phyloP scores from a whole-genome alignment of 2,329 filamentous ascomycete genomes.

The Lachnellula willkommii region DNA sequence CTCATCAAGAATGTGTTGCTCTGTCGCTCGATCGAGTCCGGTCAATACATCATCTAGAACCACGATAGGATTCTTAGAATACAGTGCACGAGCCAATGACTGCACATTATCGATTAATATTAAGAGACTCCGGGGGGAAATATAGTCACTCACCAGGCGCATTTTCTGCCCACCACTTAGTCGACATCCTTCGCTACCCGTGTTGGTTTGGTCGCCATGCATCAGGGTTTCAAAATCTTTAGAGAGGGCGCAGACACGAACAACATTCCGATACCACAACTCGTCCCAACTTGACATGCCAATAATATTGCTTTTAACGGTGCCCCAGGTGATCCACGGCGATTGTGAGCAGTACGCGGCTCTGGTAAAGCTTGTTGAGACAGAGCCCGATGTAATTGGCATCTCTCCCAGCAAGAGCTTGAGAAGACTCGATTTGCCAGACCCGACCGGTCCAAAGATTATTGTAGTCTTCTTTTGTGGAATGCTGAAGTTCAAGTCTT shows the following conservation, averaged over 20 bases:
- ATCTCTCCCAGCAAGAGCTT: not conserved
- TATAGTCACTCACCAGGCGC: constrained; percentile 37
- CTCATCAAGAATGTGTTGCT: constrained; percentile 8
- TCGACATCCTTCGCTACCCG: constrained; percentile 29
- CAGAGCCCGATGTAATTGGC: not conserved
- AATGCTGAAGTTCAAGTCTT: not conserved
- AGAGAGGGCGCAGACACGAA: constrained; percentile 16
- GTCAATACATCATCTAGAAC: constrained; percentile 25
- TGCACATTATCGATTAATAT: constrained; percentile 29
- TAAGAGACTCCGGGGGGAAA: constrained; percentile 1
- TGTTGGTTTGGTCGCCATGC: constrained; percentile 21
- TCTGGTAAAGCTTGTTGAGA: too few species aligned
- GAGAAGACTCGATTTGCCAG: not conserved
- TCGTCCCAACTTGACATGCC: constrained; percentile 25
- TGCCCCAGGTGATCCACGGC: constrained; percentile 40
- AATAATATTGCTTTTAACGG: constrained; percentile 36
- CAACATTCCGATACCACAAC: constrained; percentile 20
- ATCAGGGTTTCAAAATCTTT: constrained; percentile 20
- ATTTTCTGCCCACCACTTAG: constrained; percentile 26
- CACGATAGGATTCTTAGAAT: constrained; percentile 6
- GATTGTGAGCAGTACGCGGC: constrained; percentile 28
- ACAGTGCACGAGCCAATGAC: constrained; percentile 23
- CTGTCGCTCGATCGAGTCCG: constrained; percentile 20
- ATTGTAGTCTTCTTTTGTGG: not conserved
- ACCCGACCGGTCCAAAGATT: not conserved